Percentiles rank a stretch among this genome's conserved stretches.
These are phyloP conservation scores for Diplocarpon rosae DNA, from an alignment of 2,329 filamentous ascomycete genomes.

Conservation along the genomic window DNA sequence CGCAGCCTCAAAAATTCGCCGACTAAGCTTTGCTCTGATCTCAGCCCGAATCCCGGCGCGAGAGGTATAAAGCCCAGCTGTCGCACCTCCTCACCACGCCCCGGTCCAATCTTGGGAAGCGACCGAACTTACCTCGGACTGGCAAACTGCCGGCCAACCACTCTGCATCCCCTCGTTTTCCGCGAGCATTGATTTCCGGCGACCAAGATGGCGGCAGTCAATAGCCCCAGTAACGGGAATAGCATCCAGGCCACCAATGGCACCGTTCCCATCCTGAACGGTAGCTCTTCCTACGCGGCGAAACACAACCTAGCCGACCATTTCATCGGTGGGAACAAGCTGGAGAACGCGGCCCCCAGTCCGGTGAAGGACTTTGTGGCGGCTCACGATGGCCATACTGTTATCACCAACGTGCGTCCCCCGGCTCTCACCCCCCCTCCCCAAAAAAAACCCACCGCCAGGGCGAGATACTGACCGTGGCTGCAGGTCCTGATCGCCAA, in stretches of 20 bases:
- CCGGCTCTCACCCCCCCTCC: not conserved
- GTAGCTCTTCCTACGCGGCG: conserved; percentile 59
- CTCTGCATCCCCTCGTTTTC: no score
- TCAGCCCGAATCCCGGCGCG: no score
- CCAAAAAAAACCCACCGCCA: not conserved
- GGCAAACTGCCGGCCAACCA: no score
- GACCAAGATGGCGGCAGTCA: conserved; percentile 37
- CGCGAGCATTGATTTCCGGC: no score
- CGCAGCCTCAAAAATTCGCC: no score
- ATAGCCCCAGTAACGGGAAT: no score
- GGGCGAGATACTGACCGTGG: not conserved
- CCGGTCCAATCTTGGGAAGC: no score
- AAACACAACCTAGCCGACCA: conserved; percentile 78
- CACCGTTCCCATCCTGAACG: conserved; percentile 43
- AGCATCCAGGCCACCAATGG: conserved; percentile 26
- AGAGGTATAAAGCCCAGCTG: no score
- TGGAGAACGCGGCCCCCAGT: conserved; percentile 70
- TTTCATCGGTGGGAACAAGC: conserved; percentile 90
- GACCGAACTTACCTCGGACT: no score
- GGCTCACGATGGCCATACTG: conserved; percentile 82
- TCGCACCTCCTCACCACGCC: no score
- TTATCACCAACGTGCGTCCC: conserved; percentile 82
- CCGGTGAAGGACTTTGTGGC: conserved; percentile 95
- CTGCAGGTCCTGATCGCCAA: conserved; percentile 91
- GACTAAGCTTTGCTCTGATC: no score